These are phyloP conservation scores for Exophiala spinifera DNA, from an alignment of 2,329 filamentous ascomycete species.

Conservation along the genomic window DNA sequence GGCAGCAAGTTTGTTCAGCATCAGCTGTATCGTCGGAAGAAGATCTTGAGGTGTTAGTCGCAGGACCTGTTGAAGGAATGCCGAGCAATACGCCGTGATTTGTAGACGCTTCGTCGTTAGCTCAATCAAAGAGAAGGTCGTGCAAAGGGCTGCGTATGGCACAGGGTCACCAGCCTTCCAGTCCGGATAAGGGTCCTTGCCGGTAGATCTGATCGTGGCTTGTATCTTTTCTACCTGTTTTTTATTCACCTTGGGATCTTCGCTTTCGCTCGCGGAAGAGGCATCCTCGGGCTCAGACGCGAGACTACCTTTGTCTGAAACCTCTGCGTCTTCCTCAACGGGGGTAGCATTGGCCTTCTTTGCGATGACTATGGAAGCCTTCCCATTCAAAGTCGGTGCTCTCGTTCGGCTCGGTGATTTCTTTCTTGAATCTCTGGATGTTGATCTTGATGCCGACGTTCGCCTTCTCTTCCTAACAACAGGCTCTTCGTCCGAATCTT, in stretches of 20 bases:
- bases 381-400: neutral
- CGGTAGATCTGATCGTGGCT: slow-evolving; percentile 64
- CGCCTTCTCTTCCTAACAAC: slow-evolving; percentile 53
- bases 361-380: no score
- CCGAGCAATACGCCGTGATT: slow-evolving; percentile 83
- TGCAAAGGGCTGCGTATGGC: slow-evolving; percentile 90
- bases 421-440: slow-evolving; percentile 18
- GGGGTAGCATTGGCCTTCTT: no score
- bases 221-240: slow-evolving; percentile 81
- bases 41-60: slow-evolving; percentile 84
- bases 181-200: slow-evolving; percentile 85
- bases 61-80: slow-evolving; percentile 91
- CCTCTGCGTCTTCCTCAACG: slow-evolving; percentile 34
- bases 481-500: slow-evolving; percentile 57
- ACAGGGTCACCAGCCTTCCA: slow-evolving; percentile 88
- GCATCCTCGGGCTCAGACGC: slow-evolving; percentile 35
- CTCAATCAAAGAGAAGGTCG: slow-evolving; percentile 90
- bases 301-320: slow-evolving; percentile 47
- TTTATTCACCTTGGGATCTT: slow-evolving; percentile 67
- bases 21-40: slow-evolving; percentile 81
- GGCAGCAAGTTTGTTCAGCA: slow-evolving; percentile 97
- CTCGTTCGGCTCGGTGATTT: slow-evolving; percentile 27
- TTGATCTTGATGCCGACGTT: slow-evolving; percentile 36
- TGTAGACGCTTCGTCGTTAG: slow-evolving; percentile 88
- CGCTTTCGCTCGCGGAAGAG: slow-evolving; percentile 48